phyloP scores from a whole-genome alignment of 805 yeast species.

The Starmerella etchellsii region DNA sequence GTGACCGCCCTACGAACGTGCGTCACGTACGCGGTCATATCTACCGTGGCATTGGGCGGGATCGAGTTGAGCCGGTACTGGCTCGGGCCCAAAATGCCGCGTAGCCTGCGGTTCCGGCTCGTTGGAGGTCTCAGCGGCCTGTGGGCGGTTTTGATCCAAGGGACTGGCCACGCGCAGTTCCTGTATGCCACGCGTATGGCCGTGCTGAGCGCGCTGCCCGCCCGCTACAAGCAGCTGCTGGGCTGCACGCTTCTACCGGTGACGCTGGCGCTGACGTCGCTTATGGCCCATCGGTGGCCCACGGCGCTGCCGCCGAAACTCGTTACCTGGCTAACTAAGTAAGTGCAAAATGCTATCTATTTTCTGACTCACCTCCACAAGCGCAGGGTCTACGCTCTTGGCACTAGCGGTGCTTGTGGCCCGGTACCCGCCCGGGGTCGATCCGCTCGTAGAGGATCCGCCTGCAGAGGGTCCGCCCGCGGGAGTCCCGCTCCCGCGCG shows the following conservation, averaged over 20 bases:
- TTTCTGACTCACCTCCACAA: constrained; percentile 7
- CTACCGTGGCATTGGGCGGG: constrained; percentile 31
- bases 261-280: constrained; percentile 22
- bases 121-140: constrained; percentile 33
- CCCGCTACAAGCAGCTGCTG: constrained; percentile 22
- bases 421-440: background rate
- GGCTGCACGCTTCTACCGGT: constrained; percentile 26
- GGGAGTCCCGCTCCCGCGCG: too few species aligned
- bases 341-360: constrained; percentile 1
- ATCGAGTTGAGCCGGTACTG: constrained; percentile 27
- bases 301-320: constrained; percentile 11
- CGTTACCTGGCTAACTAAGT: background rate
- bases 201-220: constrained; percentile 24
- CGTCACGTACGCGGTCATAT: constrained; percentile 26
- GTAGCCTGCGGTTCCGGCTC: constrained; percentile 26
- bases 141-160: constrained; percentile 30
- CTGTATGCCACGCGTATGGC: constrained; percentile 29
- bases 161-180: constrained; percentile 26
- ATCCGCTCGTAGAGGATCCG: too few species aligned
- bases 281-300: constrained; percentile 16
- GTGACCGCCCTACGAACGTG: constrained; percentile 25
- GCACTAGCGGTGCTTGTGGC: constrained; percentile 14
- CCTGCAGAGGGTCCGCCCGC: too few species aligned
- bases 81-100: constrained; percentile 25
- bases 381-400: constrained; percentile 9